These are phyloP conservation scores for Pichia occidentalis DNA, from an alignment of 805 yeast genomes.

Conservation along the genomic window DNA sequence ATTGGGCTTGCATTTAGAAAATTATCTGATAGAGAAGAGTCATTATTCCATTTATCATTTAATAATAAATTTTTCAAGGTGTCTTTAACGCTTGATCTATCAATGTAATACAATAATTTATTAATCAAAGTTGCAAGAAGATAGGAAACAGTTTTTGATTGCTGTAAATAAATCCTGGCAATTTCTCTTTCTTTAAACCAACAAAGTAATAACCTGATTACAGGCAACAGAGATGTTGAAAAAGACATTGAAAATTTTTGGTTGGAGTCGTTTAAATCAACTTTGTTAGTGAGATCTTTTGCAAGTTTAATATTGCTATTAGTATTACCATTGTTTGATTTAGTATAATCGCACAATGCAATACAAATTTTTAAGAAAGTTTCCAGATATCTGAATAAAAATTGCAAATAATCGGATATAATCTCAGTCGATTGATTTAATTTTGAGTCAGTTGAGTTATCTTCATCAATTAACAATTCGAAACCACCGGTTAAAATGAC, in stretches of 20 bases:
- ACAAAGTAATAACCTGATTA: constrained; percentile 43
- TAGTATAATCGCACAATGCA: constrained; percentile 20
- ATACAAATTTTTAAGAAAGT: constrained; percentile 26
- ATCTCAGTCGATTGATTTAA: constrained; percentile 21
- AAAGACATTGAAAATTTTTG: constrained; percentile 12
- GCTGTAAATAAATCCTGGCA: constrained; percentile 29
- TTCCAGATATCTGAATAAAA: constrained; percentile 36
- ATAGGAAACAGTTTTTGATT: constrained; percentile 12
- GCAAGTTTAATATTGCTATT: too few species aligned
- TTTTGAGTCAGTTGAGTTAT: constrained; percentile 18
- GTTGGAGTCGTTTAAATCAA: not conserved
- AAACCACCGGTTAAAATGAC: constrained; percentile 35
- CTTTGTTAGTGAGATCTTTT: not conserved
- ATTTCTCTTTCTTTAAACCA: constrained; percentile 51
- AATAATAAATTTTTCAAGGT: constrained; percentile 3
- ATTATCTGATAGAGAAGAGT: too few species aligned
- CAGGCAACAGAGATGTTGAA: constrained; percentile 29
- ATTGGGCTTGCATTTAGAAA: constrained; percentile 32
- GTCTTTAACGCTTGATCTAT: not conserved
- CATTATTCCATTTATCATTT: constrained; percentile 1
- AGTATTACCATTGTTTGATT: constrained; percentile 13
- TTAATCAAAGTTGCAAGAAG: constrained; percentile 5
- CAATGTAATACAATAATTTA: constrained; percentile 6
- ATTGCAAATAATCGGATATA: constrained; percentile 32
- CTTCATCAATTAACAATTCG: constrained; percentile 26